Evolutionary conservation across 805 yeast genomes (phyloP), one percentile per base, ranked within the genome.

Genomic region (Candida fluviatilis): DNA sequence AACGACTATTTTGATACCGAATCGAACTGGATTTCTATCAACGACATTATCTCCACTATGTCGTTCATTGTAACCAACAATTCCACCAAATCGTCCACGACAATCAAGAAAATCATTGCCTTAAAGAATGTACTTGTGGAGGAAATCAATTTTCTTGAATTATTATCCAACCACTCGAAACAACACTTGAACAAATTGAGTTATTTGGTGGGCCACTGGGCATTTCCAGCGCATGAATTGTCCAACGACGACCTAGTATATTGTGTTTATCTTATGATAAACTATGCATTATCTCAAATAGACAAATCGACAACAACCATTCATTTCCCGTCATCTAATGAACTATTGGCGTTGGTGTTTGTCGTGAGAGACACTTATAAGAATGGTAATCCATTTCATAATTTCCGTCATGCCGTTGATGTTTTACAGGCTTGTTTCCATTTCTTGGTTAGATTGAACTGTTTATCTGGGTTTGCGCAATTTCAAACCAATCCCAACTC

Each of bases 351-450:
- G 15, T 72, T 90, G 47, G 60, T 88, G 16, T 75, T 82, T 47
- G 74, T 80, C 48, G 71, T 86, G 6, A 74, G 96, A 43, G 84
- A 84, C 48, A 76, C 87, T 32, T 93, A 93, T 60, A 81, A 84
- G 52, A 77, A 79, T 49, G 86, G 88, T 8, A 90, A 90, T 57
- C 87, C 91, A 13, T 93, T 91, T 68, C 99, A 93, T 66, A 90
- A 91, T 62, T 93, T 90, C 56, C 76, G 95, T 49, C 99, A 93
- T 62, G 97, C 96, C 0, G 84, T 88, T 13, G 99, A 93, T 62
- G 99, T 93, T 6, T 64, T 90, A 54, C 99, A 93, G 62, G 95
- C 95, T 2, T 79, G 91, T 23, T 82, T 84, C 64, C 82, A 73
- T 56, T 78, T 82, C 41, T 64, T 82, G 34, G 53, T 72, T 11